Base-by-base conservation (phyloP, 176 grass and related monocot genomes). In the Paspalum vaginatum region DNA sequence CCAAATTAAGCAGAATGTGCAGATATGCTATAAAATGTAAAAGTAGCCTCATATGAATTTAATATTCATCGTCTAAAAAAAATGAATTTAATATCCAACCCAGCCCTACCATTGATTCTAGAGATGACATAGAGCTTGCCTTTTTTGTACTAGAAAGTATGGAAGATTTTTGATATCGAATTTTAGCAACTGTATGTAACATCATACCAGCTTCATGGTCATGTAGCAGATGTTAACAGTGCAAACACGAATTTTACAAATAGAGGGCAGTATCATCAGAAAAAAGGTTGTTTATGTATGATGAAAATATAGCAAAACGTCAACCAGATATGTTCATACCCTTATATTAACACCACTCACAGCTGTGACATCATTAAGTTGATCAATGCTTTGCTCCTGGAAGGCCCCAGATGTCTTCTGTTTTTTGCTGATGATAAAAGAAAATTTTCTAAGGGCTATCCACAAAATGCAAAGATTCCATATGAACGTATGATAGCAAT, bases 341-440 rank as follows among this genome's bases (percentile, higher is more conserved):
- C 88, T 99, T 65, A 99, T 79, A 82, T 99, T 95, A 83, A 95
- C 96, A 66, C 96, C 96, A 72, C 96, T 99, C 80, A 95, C 96
- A 82, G 90, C 96, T 12, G 96, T 99, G 32, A 99, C 96, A 91
- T 99, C 96, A 84, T 99, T 98, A 81, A 99, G 87, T 80, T 99
- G 92, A 51, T 99, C 96, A 4, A 99, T 95, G 82, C 96, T 99
- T 89, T 99, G 96, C 79, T 93, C 96, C 70, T 89, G 81, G 79
- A 86, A 94, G 67, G 84, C 79, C 46, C 96, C 96, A 85, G 88
- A 78, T 46, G 89, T 87, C 88, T 95, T 94, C 80, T 99, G 96
- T 79, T 81, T 99, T 88, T 94, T 99, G 82, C 92, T 99, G 81
- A 81, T 80, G 76, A 85, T 20, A 92, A 26, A 79, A 67, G 58